Base-by-base conservation (phyloP, 306 rosid genomes). In the Citrullus mucosospermus region DNA sequence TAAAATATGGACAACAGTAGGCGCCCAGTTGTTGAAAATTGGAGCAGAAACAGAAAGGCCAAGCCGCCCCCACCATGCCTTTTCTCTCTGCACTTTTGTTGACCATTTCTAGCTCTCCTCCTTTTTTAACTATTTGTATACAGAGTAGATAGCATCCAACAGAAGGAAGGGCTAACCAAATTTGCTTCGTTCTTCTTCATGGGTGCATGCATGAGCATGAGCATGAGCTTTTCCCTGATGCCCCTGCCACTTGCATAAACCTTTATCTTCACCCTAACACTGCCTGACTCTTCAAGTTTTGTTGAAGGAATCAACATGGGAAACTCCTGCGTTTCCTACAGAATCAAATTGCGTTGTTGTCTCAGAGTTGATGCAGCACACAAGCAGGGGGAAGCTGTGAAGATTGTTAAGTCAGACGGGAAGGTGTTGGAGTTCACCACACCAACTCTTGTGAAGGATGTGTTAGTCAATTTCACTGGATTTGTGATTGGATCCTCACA, bases 41-140 rank as follows among this genome's bases (percentile, higher is more conserved):
- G 3, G 67, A 28, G 67, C 62, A 57, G 30, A 32, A 61, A 61
- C 48, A 65, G 28, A 65, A 38, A 36, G 28, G 25, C 72, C 48
- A 36, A 34, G 73, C 73, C 51, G 73, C 73, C 71, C 9, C 71
- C 71, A 65, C 48, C 18, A 18, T 9, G 32, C 53, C 9, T 18
- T 67, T 78, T 71, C 72, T 84, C 62, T 38, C 10, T 54, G 87
- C 96, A 90, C 87, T 92, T 92, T 91, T 85, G 89, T 90, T 83
- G 93, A 92, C 84, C 80, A 85, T 76, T 77, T 30, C 12, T 2
- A 48, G 53, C 53, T 78, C 67, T 62, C 78, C 53, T 75, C 75
- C 41, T 74, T 46, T 78, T 36, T 36, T 81, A 13, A 2, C 43
- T 15, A 36, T 36, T 17, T 67, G 15, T 43, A 41, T 39, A 9